Evolutionary conservation across 176 grass and related monocot species (phyloP).

Genomic region (Phyllostachys edulis): DNA sequence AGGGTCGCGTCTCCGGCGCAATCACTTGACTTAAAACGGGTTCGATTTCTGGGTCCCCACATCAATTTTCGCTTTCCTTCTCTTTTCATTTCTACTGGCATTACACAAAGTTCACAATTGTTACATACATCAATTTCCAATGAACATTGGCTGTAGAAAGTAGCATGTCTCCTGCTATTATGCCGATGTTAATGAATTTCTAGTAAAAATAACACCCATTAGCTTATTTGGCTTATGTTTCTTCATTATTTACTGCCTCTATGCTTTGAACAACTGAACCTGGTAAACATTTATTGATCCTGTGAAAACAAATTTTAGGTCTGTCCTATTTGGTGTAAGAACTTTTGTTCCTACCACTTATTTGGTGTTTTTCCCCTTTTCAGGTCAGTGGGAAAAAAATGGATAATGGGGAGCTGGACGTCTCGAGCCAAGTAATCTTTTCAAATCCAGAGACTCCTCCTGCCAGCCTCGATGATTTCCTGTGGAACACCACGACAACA

Average conservation of each 20-base stretch:
- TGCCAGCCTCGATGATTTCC: conserved; percentile 37
- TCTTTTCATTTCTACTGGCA: too few relatives aligned
- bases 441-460: conserved; percentile 30
- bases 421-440: conserved; percentile 44
- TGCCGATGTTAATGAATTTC: neutral
- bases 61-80: too few relatives aligned
- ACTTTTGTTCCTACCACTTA: neutral
- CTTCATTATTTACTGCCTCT: neutral
- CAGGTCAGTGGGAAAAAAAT: conserved; percentile 8
- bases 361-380: neutral
- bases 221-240: neutral
- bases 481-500: conserved; percentile 28
- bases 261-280: neutral
- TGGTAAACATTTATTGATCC: neutral
- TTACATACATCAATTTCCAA: neutral
- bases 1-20: too few relatives aligned
- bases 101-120: neutral
- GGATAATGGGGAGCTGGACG: conserved; percentile 43
- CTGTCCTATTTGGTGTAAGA: neutral
- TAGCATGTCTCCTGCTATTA: neutral
- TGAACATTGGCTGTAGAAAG: neutral
- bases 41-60: too few relatives aligned
- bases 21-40: too few relatives aligned
- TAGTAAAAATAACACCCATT: neutral
- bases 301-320: neutral